phyloP scores from a whole-genome alignment of 345 rosid species.

The Angophora floribunda region DNA sequence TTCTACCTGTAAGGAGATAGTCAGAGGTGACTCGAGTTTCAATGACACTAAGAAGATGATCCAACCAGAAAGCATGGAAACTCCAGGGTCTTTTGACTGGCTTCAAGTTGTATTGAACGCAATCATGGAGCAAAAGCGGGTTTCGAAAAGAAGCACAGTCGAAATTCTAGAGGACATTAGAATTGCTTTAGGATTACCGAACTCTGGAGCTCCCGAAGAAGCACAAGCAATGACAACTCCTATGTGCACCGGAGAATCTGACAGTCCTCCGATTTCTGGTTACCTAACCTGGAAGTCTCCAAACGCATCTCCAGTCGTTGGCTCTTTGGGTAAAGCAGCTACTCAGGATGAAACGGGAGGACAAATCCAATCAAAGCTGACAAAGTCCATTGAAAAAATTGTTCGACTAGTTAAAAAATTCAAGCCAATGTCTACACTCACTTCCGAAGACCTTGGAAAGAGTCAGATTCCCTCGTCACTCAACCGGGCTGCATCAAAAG shows the following conservation, averaged over 20 bases:
- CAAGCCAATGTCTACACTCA: background rate
- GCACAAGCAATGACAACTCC: background rate
- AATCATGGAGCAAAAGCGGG: constrained; percentile 47
- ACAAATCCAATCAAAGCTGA: background rate
- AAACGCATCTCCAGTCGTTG: background rate
- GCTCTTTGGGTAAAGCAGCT: constrained; percentile 6
- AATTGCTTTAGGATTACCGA: constrained; percentile 64
- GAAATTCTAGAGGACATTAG: constrained; percentile 70
- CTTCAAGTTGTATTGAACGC: constrained; percentile 84
- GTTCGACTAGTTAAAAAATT: constrained; percentile 28
- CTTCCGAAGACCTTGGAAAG: background rate
- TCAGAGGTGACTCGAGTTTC: constrained; percentile 6
- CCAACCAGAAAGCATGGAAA: constrained; percentile 9
- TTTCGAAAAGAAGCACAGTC: constrained; percentile 41
- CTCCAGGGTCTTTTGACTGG: constrained; percentile 57
- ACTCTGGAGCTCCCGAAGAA: background rate
- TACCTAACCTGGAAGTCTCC: constrained; percentile 37
- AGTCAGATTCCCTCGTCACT: constrained; percentile 2
- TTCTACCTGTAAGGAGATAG: constrained; percentile 8
- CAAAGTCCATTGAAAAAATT: constrained; percentile 26
- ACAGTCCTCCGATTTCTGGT: constrained; percentile 12
- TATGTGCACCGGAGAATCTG: constrained; percentile 2
- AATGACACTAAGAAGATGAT: constrained; percentile 1
- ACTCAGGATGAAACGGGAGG: background rate
- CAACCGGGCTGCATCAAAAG: background rate